Percentiles rank a stretch among this genome's conserved stretches.
Conservation (phyloP, 1,284 basidiomycete genomes). For the Boletus holoroseus region DNA sequence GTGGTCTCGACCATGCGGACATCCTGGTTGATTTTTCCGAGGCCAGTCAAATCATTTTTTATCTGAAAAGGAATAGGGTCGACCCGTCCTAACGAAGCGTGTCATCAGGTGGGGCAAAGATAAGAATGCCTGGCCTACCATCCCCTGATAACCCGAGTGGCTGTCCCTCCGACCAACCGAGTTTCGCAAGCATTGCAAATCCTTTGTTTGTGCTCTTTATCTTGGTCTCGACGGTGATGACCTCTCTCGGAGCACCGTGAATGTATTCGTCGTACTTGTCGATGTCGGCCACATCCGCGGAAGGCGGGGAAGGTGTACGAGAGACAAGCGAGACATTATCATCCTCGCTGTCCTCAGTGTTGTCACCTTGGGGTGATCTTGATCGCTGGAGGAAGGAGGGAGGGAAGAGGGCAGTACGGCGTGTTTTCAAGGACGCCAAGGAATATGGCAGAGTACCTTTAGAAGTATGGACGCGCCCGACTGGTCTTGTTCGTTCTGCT, state of each 20-base stretch:
- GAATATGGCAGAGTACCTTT: conserved; percentile 66
- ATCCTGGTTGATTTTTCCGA: conserved; percentile 73
- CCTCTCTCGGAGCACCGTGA: conserved; percentile 47
- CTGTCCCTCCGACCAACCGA: conserved; percentile 76
- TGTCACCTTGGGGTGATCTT: conserved; percentile 37
- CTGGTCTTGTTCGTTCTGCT: conserved; percentile 22
- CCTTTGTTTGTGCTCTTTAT: conserved; percentile 73
- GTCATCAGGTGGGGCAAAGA: neutral
- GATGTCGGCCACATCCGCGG: conserved; percentile 46
- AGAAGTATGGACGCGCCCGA: conserved; percentile 14
- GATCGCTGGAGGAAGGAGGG: conserved; percentile 53
- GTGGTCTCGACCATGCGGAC: conserved; percentile 76
- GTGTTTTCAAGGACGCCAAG: conserved; percentile 37
- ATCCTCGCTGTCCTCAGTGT: conserved; percentile 44
- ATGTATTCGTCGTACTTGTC: conserved; percentile 68
- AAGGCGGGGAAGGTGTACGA: conserved; percentile 58
- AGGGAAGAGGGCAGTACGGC: conserved; percentile 47
- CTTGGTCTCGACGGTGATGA: conserved; percentile 72
- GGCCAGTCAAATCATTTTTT: conserved; percentile 68
- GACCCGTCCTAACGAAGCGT: conserved; percentile 51
- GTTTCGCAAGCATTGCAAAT: conserved; percentile 70
- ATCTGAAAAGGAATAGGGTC: conserved; percentile 76
- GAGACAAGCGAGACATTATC: conserved; percentile 69
- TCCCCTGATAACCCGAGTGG: conserved; percentile 70
- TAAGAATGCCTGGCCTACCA: conserved; percentile 39